Base-by-base conservation (phyloP, 2,329 filamentous ascomycete genomes). In the Fusarium graminum region DNA sequence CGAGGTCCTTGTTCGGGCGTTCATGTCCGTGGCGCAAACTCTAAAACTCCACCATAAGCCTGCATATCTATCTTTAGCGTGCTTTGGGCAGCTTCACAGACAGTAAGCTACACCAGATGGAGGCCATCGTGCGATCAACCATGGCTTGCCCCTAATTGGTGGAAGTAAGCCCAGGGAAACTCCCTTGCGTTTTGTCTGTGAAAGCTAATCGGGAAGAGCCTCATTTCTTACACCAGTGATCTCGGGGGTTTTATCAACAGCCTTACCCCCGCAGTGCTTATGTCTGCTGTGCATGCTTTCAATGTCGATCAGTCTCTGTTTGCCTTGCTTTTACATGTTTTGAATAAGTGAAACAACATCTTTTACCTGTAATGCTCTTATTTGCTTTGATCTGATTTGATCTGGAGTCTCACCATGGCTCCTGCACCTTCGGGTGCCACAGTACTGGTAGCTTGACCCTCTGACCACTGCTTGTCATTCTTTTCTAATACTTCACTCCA, bases 341-440 rank as follows among this genome's bases (percentile, higher is more conserved):
- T 43, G 26, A 10, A 42, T 1, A 11, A 43, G 25, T 14, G 29
- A 29, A 43, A 43, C 2, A 12, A 14, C 22, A 1, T 14, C 19
- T 22, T n/a, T 22, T 42, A 28, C 11, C 14, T 30, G 11, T 9
- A 38, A n/a, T 28, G n/a, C n/a, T 3, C 34, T 30, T 41, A 11
- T 53, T 22, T 22, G 22, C 4, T 22, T 22, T 60, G 34, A 19
- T 30, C n/a, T 41, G 9, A 30, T 32, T 29, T 11, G 8, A 8
- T 22, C n/a, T 46, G 11, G 10, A n/a, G 17, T 22, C 12, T 44
- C 16, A 46, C 16, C 13, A 62, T 62, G 59, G 17, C 39, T n/a
- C 14, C 49, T 9, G 57, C 59, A 43, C 59, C 59, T 11, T 62
- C 57, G 14, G 59, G 38, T 29, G 59, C 49, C 17, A 38, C 59